Conservation (phyloP, 805 yeast species). For the Naumovozyma castellii region DNA sequence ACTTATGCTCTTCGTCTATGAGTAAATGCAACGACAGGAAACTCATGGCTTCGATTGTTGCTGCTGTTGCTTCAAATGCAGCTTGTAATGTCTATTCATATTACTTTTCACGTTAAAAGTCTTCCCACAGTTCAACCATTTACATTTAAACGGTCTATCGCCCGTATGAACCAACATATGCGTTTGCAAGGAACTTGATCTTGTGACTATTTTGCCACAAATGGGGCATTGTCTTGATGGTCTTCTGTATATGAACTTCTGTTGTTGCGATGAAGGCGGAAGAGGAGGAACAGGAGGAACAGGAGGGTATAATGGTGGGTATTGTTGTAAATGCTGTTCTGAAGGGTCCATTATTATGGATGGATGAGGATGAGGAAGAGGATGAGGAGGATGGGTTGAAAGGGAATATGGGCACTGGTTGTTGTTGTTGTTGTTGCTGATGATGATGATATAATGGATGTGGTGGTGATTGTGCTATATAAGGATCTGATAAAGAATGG, state of each 20-base stretch:
- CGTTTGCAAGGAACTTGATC: slow-evolving; percentile 69
- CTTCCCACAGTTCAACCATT: slow-evolving; percentile 54
- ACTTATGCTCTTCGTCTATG: too few relatives aligned
- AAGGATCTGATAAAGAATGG: too few relatives aligned
- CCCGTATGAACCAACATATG: slow-evolving; percentile 72
- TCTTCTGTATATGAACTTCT: too few relatives aligned
- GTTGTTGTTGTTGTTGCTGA: too few relatives aligned
- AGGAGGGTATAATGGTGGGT: not conserved
- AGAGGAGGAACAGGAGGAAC: not conserved
- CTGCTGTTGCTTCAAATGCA: slow-evolving; percentile 35
- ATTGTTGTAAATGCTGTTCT: not conserved
- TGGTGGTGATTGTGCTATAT: too few relatives aligned
- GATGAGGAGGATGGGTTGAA: too few relatives aligned
- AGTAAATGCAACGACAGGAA: too few relatives aligned
- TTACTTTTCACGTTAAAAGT: slow-evolving; percentile 65
- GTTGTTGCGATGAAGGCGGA: not conserved
- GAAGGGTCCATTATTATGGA: not conserved
- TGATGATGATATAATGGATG: too few relatives aligned
- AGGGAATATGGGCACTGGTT: too few relatives aligned
- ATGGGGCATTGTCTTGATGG: slow-evolving; percentile 30
- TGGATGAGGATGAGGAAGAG: too few relatives aligned
- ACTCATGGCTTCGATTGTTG: not conserved
- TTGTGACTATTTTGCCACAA: slow-evolving; percentile 61
- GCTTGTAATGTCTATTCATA: slow-evolving; percentile 62
- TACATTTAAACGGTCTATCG: slow-evolving; percentile 54